Evolutionary conservation across 257 asterid genomes (phyloP), one percentile per base, ranked within the genome.

Genomic region (Jasminum sambac): DNA sequence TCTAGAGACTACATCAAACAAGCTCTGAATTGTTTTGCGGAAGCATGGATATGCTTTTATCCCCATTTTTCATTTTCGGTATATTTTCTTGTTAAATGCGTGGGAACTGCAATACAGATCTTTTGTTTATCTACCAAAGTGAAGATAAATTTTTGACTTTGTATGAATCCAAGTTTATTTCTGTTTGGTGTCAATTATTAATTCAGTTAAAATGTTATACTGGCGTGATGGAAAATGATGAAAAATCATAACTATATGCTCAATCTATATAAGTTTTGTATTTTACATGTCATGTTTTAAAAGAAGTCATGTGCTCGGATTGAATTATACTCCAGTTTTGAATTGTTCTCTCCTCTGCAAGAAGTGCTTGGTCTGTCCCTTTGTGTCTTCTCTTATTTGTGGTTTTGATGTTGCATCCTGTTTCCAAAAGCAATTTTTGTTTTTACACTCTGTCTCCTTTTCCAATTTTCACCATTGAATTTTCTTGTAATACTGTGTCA

Each of bases 401-500:
- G 36, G 36, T 30, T 30, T 30, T 4, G 4, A 30, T 1, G 4
- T 30, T 50, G 34, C 62, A 9, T 55, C 36, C 23, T 23, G 25
- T n/a, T 50, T 19, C 25, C 24, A 4, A 11, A 12, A 26, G 5
- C 19, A 13, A 23, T 13, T 0, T 36, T 38, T 50, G 11, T 3
- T 41, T 19, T 13, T 13, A 11, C 13, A 3, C 16, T n/a, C 19
- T 8, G 4, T n/a, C 57, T 2, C 19, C 59, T 11, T 41, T 36
- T 69, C 34, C 25, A 25, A 71, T 68, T 72, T 59, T 70, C 69
- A 16, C 69, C 23, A 30, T 58, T 37, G 8, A 19, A 62, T 68
- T 63, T 37, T 23, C 66, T 62, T 46, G 73, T 73, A 66, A 57
- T 61, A 65, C 42, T 55, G 68, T 69, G 50, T 62, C 73, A 43